Conservation (phyloP, 2,329 filamentous ascomycete genomes). For the Whalleya microplaca region DNA sequence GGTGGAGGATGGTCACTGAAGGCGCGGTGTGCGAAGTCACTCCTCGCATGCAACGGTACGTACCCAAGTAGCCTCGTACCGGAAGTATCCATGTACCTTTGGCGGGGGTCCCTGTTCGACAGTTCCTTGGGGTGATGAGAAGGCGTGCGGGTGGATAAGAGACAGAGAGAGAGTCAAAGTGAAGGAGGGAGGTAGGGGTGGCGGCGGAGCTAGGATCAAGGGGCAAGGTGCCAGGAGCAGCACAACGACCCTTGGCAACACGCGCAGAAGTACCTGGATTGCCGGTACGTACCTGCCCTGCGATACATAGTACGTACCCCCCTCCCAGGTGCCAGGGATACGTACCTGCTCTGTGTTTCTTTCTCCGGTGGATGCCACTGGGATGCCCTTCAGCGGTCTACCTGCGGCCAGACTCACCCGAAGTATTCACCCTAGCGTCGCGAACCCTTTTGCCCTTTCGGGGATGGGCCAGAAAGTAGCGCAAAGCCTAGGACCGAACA, state of each 20-base stretch:
- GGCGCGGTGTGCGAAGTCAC: slow-evolving; percentile 35
- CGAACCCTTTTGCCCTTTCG: slow-evolving; percentile 13
- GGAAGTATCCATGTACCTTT: slow-evolving; percentile 2
- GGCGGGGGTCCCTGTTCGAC: slow-evolving; percentile 12
- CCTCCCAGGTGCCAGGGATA: too few species aligned
- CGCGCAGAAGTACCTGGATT: slow-evolving; percentile 26
- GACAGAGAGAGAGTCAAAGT: too few species aligned
- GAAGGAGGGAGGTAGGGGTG: slow-evolving; percentile 16
- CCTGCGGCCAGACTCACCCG: slow-evolving; percentile 23
- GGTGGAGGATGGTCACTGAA: slow-evolving; percentile 27
- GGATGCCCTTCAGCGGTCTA: slow-evolving; percentile 19
- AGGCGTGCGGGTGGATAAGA: slow-evolving; percentile 6
- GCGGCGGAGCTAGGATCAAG: slow-evolving; percentile 34
- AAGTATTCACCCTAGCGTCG: slow-evolving; percentile 26
- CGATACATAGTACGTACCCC: too few species aligned
- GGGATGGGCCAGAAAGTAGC: slow-evolving; percentile 22
- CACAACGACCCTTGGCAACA: slow-evolving; percentile 28
- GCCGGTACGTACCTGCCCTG: slow-evolving; percentile 5
- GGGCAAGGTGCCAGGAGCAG: slow-evolving; percentile 24
- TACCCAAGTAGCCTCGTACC: slow-evolving; percentile 27
- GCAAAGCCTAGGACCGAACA: slow-evolving; percentile 15
- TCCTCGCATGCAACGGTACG: slow-evolving; percentile 24
- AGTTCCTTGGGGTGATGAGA: slow-evolving; percentile 10
- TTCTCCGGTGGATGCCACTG: slow-evolving; percentile 23
- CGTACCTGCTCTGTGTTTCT: slow-evolving; percentile 21